These are phyloP conservation scores for Neurospora discreta DNA, from an alignment of 495 filamentous ascomycete species.

Conservation along the genomic window DNA sequence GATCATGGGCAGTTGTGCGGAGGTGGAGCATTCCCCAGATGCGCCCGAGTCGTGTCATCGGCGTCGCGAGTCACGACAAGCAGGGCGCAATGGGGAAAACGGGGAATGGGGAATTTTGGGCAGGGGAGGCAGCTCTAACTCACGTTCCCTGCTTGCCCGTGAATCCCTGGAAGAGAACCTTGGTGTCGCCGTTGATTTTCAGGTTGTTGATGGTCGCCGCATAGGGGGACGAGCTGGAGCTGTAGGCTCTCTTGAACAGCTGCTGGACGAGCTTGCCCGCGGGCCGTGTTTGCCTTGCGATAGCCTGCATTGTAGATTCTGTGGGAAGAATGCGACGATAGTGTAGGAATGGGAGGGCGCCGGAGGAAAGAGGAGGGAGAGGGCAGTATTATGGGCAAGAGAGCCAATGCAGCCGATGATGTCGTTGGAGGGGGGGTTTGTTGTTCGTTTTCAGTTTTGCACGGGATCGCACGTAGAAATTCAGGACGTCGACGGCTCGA, in stretches of 20 bases:
- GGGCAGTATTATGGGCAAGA: not conserved
- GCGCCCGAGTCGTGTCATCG: slow-evolving; percentile 1
- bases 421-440: not conserved
- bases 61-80: slow-evolving; percentile 9
- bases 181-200: slow-evolving; percentile 82
- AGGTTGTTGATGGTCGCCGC: slow-evolving; percentile 79
- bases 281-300: slow-evolving; percentile 36
- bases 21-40: not conserved
- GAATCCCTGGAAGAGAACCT: slow-evolving; percentile 95
- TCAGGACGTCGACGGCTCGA: not conserved
- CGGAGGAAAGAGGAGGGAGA: not conserved
- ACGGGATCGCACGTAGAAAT: not conserved
- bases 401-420: not conserved
- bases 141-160: slow-evolving; percentile 98
- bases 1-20: not conserved
- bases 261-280: slow-evolving; percentile 33
- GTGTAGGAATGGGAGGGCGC: not conserved
- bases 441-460: not conserved
- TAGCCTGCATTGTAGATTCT: slow-evolving; percentile 30
- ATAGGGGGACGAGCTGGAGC: slow-evolving; percentile 59
- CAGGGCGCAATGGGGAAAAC: not conserved
- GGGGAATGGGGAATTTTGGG: not conserved
- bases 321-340: not conserved
- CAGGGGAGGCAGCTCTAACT: slow-evolving; percentile 29
- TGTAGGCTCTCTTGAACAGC: slow-evolving; percentile 52